These are phyloP conservation scores for Posidonia oceanica DNA, from an alignment of 116 monocot genomes.

Conservation along the genomic window DNA sequence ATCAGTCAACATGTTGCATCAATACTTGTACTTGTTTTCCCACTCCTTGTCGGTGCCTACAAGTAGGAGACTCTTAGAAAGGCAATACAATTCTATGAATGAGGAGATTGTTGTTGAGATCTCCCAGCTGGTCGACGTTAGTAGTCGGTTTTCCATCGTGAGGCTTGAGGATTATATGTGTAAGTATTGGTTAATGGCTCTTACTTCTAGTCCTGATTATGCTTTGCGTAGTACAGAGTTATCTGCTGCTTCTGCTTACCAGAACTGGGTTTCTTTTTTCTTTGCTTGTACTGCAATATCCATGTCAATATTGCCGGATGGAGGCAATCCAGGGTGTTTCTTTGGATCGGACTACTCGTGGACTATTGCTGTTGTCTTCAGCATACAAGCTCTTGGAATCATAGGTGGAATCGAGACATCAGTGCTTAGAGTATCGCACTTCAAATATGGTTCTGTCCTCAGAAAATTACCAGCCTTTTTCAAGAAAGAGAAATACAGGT, in stretches of 20 bases:
- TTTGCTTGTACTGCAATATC: neutral
- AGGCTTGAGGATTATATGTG: neutral
- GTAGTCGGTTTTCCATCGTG: neutral
- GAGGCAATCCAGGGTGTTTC: neutral
- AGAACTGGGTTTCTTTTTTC: neutral
- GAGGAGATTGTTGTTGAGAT: neutral
- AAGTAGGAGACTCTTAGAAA: neutral
- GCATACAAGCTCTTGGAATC: neutral
- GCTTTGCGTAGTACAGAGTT: neutral
- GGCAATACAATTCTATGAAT: neutral
- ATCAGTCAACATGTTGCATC: neutral
- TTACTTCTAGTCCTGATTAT: constrained; percentile 7
- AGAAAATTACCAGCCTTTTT: neutral
- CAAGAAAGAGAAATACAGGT: neutral
- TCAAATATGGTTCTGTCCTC: no score
- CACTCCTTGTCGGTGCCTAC: neutral
- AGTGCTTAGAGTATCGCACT: neutral
- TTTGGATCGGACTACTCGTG: neutral
- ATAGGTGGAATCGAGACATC: neutral
- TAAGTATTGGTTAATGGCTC: constrained; percentile 8
- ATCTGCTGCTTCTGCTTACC: neutral
- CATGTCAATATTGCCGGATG: neutral
- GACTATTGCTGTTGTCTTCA: neutral
- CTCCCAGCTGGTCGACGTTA: neutral
- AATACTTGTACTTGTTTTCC: neutral